Evolutionary conservation across 441 rosid species (phyloP).

Genomic region (Populus trichocarpa): DNA sequence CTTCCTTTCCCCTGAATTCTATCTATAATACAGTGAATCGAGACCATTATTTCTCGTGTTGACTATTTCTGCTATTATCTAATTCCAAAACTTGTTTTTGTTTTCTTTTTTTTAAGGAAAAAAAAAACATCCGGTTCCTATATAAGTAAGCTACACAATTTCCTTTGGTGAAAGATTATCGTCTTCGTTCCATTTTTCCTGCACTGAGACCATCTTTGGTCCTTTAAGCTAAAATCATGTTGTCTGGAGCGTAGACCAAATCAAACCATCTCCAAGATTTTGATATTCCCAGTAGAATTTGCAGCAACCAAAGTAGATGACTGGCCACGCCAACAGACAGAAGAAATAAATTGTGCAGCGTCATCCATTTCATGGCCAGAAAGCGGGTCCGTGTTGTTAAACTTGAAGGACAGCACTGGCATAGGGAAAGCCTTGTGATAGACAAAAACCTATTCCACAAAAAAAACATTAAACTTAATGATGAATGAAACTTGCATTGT

Average conservation of each 20-base stretch:
- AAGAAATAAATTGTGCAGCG: conserved; percentile 75
- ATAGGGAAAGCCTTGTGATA: conserved; percentile 99
- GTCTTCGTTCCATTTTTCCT: conserved; percentile 1
- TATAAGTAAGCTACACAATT: conserved; percentile 20
- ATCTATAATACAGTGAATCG: conserved; percentile 32
- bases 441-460: conserved; percentile 59
- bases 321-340: conserved; percentile 90
- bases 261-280: conserved; percentile 87
- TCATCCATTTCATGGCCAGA: conserved; percentile 71
- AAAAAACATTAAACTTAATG: background rate
- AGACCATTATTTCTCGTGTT: conserved; percentile 19
- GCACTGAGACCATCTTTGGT: background rate
- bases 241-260: conserved; percentile 5
- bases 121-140: background rate
- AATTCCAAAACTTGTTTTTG: conserved; percentile 17
- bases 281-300: conserved; percentile 93
- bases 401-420: conserved; percentile 89
- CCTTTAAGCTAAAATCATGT: background rate
- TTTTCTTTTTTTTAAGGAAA: too few relatives aligned
- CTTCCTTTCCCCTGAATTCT: conserved; percentile 17
- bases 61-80: conserved; percentile 18
- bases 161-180: conserved; percentile 10
- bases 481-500: background rate
- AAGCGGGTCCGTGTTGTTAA: conserved; percentile 47
- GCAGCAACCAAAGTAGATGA: conserved; percentile 88